A percentile compares a stretch with the other conserved stretches of the same genome.
phyloP scores from a whole-genome alignment of 2,329 filamentous ascomycete species.

The Paracorniculantispora psalliotae region DNA sequence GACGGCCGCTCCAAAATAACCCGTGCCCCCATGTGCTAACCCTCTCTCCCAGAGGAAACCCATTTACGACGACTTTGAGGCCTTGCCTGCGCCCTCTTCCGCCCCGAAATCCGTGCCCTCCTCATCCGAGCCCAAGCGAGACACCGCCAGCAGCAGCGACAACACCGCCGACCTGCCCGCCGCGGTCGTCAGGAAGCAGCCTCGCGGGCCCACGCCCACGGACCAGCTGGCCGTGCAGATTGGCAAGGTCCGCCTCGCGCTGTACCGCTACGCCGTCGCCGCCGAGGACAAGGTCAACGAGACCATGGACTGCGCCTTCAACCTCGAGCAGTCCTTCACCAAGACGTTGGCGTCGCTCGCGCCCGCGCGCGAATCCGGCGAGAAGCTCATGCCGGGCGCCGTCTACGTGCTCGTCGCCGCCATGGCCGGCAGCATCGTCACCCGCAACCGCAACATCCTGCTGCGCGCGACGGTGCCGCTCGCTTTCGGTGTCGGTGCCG shows the following conservation, averaged over 20 bases:
- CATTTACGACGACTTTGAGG: constrained; percentile 72
- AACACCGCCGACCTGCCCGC: constrained; percentile 18
- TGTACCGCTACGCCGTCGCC: constrained; percentile 68
- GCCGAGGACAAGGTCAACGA: constrained; percentile 81
- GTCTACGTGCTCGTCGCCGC: constrained; percentile 91
- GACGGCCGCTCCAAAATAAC: constrained; percentile 15
- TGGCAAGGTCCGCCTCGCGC: constrained; percentile 69
- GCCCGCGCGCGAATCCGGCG: constrained; percentile 76
- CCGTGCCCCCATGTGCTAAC: neutral
- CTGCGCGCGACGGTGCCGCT: constrained; percentile 73
- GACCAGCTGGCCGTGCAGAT: constrained; percentile 84
- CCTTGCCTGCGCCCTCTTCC: neutral
- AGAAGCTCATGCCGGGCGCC: constrained; percentile 81
- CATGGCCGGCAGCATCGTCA: constrained; percentile 91
- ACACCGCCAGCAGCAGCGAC: constrained; percentile 6
- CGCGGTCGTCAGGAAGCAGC: constrained; percentile 19
- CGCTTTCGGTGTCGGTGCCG: constrained; percentile 74
- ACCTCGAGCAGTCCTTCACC: constrained; percentile 85
- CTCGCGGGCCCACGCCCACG: constrained; percentile 68
- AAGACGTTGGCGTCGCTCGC: constrained; percentile 83
- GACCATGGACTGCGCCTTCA: constrained; percentile 73
- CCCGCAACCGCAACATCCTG: constrained; percentile 80
- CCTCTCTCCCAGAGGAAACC: constrained; percentile 49
- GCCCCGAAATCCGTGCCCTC: neutral
- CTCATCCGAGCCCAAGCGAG: neutral